A percentile compares a stretch with the other conserved stretches of the same genome.
These are phyloP conservation scores for Diaporthe aspalathi DNA, from an alignment of 2,329 filamentous ascomycete species.

Conservation along the genomic window DNA sequence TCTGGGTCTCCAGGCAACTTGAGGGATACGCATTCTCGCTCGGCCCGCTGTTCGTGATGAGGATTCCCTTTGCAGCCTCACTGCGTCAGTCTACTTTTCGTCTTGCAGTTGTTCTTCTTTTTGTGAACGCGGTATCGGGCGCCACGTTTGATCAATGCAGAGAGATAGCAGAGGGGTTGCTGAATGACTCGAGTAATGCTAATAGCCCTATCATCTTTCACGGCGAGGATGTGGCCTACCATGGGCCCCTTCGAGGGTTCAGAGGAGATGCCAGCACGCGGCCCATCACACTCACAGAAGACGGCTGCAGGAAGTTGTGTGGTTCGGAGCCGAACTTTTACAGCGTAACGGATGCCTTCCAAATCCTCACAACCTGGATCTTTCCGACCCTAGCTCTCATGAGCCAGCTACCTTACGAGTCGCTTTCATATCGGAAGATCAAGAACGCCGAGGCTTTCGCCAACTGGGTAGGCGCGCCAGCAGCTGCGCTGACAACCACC, in stretches of 20 bases:
- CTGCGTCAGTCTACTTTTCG: not conserved
- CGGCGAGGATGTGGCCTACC: not conserved
- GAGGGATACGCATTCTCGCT: not conserved
- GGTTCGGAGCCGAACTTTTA: not conserved
- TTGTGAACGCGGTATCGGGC: not conserved
- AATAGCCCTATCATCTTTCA: not conserved
- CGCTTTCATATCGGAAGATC: slow-evolving; percentile 7
- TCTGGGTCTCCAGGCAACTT: not conserved
- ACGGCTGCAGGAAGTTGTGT: not conserved
- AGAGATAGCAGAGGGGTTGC: not conserved
- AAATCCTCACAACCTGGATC: slow-evolving; percentile 7
- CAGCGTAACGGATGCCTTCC: slow-evolving; percentile 7
- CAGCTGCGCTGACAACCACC: slow-evolving; percentile 1
- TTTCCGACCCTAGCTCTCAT: slow-evolving; percentile 1
- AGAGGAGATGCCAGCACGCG: not conserved
- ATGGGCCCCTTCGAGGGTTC: not conserved
- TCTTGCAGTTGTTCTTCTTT: not conserved
- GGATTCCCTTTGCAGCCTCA: not conserved
- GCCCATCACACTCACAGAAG: not conserved
- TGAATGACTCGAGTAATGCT: not conserved
- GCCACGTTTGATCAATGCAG: not conserved
- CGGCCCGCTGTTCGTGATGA: not conserved
- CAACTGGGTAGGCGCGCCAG: slow-evolving; percentile 16
- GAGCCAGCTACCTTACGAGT: not conserved
- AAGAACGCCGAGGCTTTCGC: slow-evolving; percentile 15